Conservation (phyloP, 179 eudicot species). For the Silene coronaria region DNA sequence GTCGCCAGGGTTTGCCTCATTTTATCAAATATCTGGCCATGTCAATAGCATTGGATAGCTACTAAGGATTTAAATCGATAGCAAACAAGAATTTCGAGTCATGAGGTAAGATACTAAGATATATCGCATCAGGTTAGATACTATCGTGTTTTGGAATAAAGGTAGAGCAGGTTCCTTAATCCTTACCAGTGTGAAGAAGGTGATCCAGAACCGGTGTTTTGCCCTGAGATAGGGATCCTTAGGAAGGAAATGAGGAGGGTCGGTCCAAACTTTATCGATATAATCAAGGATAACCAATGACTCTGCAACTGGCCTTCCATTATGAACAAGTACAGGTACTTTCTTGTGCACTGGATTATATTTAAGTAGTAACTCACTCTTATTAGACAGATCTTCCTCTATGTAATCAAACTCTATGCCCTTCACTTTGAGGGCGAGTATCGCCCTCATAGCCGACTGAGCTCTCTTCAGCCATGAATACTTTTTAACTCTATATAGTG, state of each 20-base stretch:
- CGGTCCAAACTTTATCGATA: conserved; percentile 28
- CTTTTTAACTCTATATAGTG: too few species aligned
- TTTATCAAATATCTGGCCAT: conserved; percentile 11
- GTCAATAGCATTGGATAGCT: background rate
- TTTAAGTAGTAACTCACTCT: conserved; percentile 24
- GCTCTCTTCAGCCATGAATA: background rate
- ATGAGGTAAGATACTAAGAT: too few species aligned
- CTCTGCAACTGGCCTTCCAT: conserved; percentile 20
- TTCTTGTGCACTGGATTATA: conserved; percentile 35
- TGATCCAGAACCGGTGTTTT: conserved; percentile 29
- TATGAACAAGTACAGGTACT: conserved; percentile 33
- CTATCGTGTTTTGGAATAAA: too few species aligned
- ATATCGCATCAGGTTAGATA: too few species aligned
- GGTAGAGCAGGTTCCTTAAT: too few species aligned
- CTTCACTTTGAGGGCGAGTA: conserved; percentile 22
- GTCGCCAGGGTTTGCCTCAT: background rate
- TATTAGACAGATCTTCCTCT: conserved; percentile 27
- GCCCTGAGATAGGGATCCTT: conserved; percentile 29
- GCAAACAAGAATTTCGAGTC: too few species aligned
- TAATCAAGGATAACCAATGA: conserved; percentile 30
- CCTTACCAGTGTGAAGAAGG: conserved; percentile 20
- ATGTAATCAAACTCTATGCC: conserved; percentile 29
- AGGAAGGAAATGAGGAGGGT: conserved; percentile 27
- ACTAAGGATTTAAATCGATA: too few species aligned
- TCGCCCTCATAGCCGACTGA: conserved; percentile 16